Evolutionary conservation across 2,329 filamentous ascomycete species (phyloP).

Genomic region (Biscogniauxia sp.): DNA sequence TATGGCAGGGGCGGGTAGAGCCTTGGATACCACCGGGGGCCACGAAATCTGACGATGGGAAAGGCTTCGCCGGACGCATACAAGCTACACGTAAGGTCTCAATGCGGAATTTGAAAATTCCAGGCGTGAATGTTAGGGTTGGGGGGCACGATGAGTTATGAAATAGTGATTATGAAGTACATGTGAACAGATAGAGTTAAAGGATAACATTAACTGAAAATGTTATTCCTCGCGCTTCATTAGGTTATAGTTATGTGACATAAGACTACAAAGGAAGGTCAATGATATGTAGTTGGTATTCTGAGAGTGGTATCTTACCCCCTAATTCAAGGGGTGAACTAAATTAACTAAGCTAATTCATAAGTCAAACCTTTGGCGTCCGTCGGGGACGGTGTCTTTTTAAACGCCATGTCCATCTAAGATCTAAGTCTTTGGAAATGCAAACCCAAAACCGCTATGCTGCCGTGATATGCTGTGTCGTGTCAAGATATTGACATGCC

Average conservation of each 20-base stretch:
- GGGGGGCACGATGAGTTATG: constrained; percentile 27
- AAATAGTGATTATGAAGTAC: neutral
- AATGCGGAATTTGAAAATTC: constrained; percentile 20
- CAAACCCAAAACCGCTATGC: neutral
- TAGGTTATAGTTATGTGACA: no score
- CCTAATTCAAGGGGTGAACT: neutral
- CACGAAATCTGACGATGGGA: constrained; percentile 19
- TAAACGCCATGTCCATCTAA: neutral
- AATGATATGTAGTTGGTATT: neutral
- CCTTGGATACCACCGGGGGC: constrained; percentile 34
- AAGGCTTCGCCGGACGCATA: constrained; percentile 19
- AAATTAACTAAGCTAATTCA: no score
- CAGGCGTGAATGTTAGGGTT: constrained; percentile 27
- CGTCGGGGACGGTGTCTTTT: neutral
- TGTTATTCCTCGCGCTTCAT: neutral
- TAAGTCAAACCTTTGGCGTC: neutral
- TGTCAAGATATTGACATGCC: neutral
- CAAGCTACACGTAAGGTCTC: constrained; percentile 24
- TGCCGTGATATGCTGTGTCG: neutral
- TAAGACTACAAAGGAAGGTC: neutral
- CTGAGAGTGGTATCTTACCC: neutral
- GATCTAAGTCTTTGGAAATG: neutral
- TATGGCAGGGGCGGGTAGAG: constrained; percentile 36
- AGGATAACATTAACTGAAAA: neutral
- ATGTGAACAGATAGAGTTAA: neutral